Evolutionary conservation across 306 rosid genomes (phyloP), one percentile per base, ranked within the genome.

Genomic region (Citrullus amarus): DNA sequence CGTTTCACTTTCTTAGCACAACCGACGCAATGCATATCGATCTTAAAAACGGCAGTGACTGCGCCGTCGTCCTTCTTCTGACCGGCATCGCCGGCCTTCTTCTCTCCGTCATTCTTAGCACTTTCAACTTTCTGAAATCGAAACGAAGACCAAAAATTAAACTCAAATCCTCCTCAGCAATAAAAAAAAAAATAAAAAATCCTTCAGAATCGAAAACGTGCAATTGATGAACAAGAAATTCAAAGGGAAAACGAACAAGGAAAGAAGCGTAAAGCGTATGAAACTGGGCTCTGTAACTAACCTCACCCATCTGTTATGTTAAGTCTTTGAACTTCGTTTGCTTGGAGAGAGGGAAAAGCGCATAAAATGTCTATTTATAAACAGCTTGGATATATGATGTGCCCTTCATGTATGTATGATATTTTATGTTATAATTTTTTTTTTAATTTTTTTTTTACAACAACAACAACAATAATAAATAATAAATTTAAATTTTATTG

Each of bases 21-120:
- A 5, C 98, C 98, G 6, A 89, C 97, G 55, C 97, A 92, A 87
- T 92, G 96, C 84, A 89, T 56, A 25, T 92, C 96, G 15, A 91
- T 79, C 88, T 87, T 92, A 34, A 83, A 86, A 81, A 94, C 91
- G 82, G 81, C 86, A 36, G 91, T 56, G 62, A 58, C 20, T 1
- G 71, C 25, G 8, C 79, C 88, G 25, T 88, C 91, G 86, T 84
- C 86, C 79, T 89, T 86, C 80, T 88, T 86, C 48, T 77, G 78
- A 10, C 79, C 92, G 65, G 72, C 88, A 51, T 79, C 90, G 44
- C 60, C 87, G 46, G 88, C 57, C 82, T 92, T 94, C 89, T 94
- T 92, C 79, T 85, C 93, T 5, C 87, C 79, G 44, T 86, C 90
- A 75, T 86, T 84, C 83, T 83, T 86, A 4, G 83, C 61, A 68